A percentile compares a stretch with the other conserved stretches of the same genome.
Conservation (phyloP, 345 rosid species). For the Lepidium aucheri region DNA sequence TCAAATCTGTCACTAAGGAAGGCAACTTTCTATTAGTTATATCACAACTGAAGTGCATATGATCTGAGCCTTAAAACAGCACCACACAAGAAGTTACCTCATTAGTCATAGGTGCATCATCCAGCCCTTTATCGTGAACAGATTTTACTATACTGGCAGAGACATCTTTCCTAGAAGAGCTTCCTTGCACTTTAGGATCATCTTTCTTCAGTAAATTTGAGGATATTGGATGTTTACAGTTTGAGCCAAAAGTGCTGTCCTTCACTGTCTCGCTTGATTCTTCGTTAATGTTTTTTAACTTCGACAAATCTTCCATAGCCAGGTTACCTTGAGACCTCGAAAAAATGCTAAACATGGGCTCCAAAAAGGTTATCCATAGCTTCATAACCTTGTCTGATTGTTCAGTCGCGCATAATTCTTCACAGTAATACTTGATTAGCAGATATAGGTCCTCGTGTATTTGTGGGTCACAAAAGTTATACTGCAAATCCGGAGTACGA, state of each 20-base stretch:
- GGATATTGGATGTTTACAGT: conserved; percentile 42
- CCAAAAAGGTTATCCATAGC: conserved; percentile 87
- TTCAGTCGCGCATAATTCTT: conserved; percentile 73
- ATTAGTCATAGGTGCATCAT: conserved; percentile 36
- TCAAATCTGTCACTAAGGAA: background rate
- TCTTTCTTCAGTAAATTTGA: conserved; percentile 46
- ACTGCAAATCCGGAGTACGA: conserved; percentile 64
- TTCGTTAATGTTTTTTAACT: conserved; percentile 35
- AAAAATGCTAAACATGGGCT: conserved; percentile 74
- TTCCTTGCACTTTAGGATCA: conserved; percentile 46
- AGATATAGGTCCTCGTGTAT: conserved; percentile 83
- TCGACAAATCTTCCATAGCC: conserved; percentile 55
- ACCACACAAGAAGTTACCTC: conserved; percentile 34
- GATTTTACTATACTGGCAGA: conserved; percentile 8
- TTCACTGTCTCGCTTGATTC: conserved; percentile 45
- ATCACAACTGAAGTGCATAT: background rate
- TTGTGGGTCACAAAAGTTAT: conserved; percentile 60
- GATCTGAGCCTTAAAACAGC: background rate
- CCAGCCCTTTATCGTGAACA: conserved; percentile 31
- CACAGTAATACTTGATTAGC: conserved; percentile 84
- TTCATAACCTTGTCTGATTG: conserved; percentile 80
- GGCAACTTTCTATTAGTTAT: background rate
- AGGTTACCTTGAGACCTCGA: conserved; percentile 66
- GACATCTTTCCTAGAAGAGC: conserved; percentile 42
- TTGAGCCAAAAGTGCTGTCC: conserved; percentile 31